Evolutionary conservation across 2,329 filamentous ascomycete genomes (phyloP).

Genomic region (Clonostachys byssicola): DNA sequence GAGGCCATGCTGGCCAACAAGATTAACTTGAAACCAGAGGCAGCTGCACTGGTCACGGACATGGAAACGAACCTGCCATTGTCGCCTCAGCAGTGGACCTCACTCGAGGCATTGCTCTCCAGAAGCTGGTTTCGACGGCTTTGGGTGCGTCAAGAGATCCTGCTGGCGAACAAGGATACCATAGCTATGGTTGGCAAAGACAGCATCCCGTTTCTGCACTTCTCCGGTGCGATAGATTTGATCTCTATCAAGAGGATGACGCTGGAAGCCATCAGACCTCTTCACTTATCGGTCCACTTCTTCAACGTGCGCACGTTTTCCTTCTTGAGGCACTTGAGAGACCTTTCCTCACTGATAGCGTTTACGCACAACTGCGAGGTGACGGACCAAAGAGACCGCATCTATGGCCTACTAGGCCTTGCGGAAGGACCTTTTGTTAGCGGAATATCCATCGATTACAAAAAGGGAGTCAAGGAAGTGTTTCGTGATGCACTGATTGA

Average conservation of each 20-base stretch:
- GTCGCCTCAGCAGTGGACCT: not conserved
- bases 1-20: not conserved
- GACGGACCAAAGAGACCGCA: constrained; percentile 10
- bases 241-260: not conserved
- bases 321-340: not conserved
- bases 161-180: not conserved
- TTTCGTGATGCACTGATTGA: not conserved
- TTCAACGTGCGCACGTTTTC: not conserved
- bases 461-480: not conserved
- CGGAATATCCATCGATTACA: not conserved
- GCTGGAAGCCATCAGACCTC: not conserved
- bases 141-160: constrained; percentile 1
- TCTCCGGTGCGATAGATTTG: not conserved
- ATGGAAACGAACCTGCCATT: not conserved
- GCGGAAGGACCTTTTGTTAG: not conserved
- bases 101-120: not conserved
- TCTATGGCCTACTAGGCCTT: constrained; percentile 14
- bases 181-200: not conserved
- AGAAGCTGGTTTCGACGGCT: constrained; percentile 2
- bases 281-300: not conserved
- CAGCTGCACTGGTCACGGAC: not conserved
- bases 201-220: not conserved
- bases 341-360: constrained; percentile 7
- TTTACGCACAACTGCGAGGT: constrained; percentile 10
- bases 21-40: not conserved